phyloP scores from a whole-genome alignment of 73 alveolate species.

The Tetrahymena elliotti region DNA sequence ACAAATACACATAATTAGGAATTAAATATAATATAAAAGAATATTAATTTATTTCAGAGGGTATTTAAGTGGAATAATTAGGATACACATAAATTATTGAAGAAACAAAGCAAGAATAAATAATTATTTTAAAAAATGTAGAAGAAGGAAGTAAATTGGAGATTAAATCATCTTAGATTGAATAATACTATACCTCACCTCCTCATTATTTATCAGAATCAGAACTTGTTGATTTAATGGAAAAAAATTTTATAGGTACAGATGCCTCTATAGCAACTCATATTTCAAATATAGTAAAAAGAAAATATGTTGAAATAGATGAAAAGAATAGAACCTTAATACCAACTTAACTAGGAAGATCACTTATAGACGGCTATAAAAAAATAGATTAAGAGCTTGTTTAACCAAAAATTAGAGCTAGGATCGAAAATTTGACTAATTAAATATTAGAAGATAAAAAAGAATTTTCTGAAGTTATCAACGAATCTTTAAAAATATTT shows the following conservation, averaged over 20 bases:
- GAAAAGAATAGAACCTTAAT: slow-evolving; percentile 82
- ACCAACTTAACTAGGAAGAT: slow-evolving; percentile 96
- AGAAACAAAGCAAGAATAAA: neutral
- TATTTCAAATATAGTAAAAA: slow-evolving; percentile 97
- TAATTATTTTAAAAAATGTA: neutral
- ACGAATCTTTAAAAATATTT: slow-evolving; percentile 82
- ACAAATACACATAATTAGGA: slow-evolving; percentile 70
- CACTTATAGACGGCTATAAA: slow-evolving; percentile 95
- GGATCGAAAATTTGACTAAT: slow-evolving; percentile 85
- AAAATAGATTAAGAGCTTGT: slow-evolving; percentile 96
- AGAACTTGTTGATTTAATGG: slow-evolving; percentile 95
- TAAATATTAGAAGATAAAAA: slow-evolving; percentile 91
- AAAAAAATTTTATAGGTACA: slow-evolving; percentile 98
- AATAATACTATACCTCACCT: slow-evolving; percentile 80
- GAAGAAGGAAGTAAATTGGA: slow-evolving; percentile 19
- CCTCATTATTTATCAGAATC: slow-evolving; percentile 98
- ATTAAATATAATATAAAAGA: slow-evolving; percentile 65
- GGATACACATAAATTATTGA: slow-evolving; percentile 73
- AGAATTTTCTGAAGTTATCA: slow-evolving; percentile 71
- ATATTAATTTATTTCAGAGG: slow-evolving; percentile 71
- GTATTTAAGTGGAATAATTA: slow-evolving; percentile 57
- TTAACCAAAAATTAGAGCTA: slow-evolving; percentile 92
- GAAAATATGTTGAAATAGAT: slow-evolving; percentile 94
- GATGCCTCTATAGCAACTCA: slow-evolving; percentile 99
- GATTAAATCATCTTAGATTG: slow-evolving; percentile 15